Conservation (phyloP, 2,329 filamentous ascomycete genomes). For the Phaeoacremonium minimum region DNA sequence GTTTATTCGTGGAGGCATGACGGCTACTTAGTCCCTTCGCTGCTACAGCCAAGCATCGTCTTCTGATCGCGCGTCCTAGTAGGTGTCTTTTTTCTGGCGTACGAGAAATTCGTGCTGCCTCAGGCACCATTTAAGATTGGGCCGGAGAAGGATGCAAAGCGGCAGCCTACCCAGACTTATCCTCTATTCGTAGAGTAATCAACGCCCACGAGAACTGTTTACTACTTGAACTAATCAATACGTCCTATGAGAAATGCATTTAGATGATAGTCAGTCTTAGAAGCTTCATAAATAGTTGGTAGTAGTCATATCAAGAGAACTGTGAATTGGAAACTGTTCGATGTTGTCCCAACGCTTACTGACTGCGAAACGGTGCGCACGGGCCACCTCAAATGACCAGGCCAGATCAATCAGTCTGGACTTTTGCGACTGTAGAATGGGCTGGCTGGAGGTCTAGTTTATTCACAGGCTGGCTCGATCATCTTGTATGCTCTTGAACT, state of each 20-base stretch:
- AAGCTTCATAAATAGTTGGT: too few relatives aligned
- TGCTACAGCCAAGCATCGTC: not conserved
- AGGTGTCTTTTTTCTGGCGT: not conserved
- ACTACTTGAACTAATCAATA: too few relatives aligned
- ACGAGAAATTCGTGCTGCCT: not conserved
- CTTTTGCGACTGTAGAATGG: not conserved
- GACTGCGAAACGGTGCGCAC: not conserved
- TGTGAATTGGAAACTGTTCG: too few relatives aligned
- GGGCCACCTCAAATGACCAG: not conserved
- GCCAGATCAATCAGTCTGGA: not conserved
- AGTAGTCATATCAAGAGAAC: too few relatives aligned
- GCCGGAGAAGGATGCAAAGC: too few relatives aligned
- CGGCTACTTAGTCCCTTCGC: conserved; percentile 17
- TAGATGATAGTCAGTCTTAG: too few relatives aligned
- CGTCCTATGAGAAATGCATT: too few relatives aligned
- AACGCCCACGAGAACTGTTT: too few relatives aligned
- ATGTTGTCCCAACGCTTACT: too few relatives aligned
- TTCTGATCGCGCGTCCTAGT: not conserved
- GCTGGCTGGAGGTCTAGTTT: not conserved
- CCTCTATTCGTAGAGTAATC: too few relatives aligned
- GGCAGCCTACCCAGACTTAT: too few relatives aligned
- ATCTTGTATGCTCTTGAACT: too few relatives aligned
- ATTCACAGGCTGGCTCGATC: not conserved
- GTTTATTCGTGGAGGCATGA: conserved; percentile 80
- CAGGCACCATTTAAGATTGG: not conserved